Evolutionary conservation across 805 yeast species (phyloP), one percentile per base, ranked within the genome.

Genomic region (Suhomyces faveliae): DNA sequence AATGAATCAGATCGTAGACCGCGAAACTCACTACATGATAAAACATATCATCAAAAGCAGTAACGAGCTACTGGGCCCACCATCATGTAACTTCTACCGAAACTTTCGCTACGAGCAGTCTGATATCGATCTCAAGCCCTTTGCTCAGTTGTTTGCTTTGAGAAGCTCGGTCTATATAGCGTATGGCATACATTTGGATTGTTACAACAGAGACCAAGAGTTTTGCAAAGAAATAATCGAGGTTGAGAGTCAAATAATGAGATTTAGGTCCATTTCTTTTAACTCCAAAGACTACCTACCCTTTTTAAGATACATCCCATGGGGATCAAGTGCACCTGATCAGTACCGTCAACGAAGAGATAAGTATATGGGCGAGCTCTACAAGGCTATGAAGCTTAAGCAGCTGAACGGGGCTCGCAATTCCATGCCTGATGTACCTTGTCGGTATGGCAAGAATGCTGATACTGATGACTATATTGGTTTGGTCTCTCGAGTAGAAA

Each of bases 231-330:
- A 77, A 45, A 79, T 84, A 23, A 72, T 82, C 7, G 58, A 64
- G 23, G 83, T 80, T 20, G 89, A 84, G 54, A 81, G 74, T 52
- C 62, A 65, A 40, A 83, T 84, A 47, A 79, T 82, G 30, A 72
- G 76, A 40, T 69, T 80, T 46, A 68, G 89, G 49, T 81, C 87
- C 0, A 83, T 81, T 43, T 65, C 78, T 4, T 74, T 83, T 5
- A 80, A 83, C 56, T 55, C 71, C 11, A 78, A 74, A 53, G 87
- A 84, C 55, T 80, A 74, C 53, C 55, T 83, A 17, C 84, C 85
- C 0, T 37, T 71, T 0, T 51, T 80, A 12, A 64, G 83, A 48
- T 35, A 42, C 4, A 20, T 66, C 0, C 69, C 73, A 1, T 50
- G 56, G 15, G 27, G 46, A 3, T 27, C 30, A 3, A 43, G 30